Base-by-base conservation (phyloP, 2,329 filamentous ascomycete species). In the Arthrobotrys sphaeroides region DNA sequence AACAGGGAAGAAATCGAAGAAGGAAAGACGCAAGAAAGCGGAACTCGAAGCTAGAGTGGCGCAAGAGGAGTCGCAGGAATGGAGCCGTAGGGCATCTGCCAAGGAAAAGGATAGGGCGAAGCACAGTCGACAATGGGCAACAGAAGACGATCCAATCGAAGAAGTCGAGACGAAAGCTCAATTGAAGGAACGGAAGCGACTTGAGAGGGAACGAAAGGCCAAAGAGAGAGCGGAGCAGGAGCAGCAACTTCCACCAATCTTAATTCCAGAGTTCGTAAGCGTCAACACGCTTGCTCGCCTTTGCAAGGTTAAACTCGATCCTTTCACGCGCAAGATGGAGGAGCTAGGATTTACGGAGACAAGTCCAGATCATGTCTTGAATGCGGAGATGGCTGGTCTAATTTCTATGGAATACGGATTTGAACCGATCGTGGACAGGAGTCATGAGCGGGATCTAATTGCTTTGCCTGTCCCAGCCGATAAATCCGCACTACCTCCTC, bases 331-430 rank as follows among this genome's bases (percentile, higher is more conserved):
- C 13, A 92, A 93, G 80, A 86, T 99, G 82, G 88, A 89, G 80
- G 88, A 95, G 61, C 89, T 98, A 80, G 96, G 95, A 0, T 99
- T 97, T 78, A 93, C 97, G 79, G 91, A 94, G 59, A 88, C 94
- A 13, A 89, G 89, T 12, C 87, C 90, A 60, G 93, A 94, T 79
- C 93, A 94, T 80, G 88, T 99, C 76, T 88, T 99, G 81, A 94
- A 94, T 76, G 90, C 93, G 9, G 94, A 98, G 81, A 95, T 92
- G 51, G 94, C 94, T 1, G 92, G 91, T 5, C 86, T 99, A 64
- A 91, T 99, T 78, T 93, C 93, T 2, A 89, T 92, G 83, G 94
- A 99, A 81, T 98, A 94, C 82, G 94, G 94, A 57, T 97, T 91
- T 78, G 93, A 98, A 74, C 92, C 94, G 0, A 89, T 90, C 1